phyloP scores from a whole-genome alignment of 106 monocot species.

The Dioscorea dumetorum region DNA sequence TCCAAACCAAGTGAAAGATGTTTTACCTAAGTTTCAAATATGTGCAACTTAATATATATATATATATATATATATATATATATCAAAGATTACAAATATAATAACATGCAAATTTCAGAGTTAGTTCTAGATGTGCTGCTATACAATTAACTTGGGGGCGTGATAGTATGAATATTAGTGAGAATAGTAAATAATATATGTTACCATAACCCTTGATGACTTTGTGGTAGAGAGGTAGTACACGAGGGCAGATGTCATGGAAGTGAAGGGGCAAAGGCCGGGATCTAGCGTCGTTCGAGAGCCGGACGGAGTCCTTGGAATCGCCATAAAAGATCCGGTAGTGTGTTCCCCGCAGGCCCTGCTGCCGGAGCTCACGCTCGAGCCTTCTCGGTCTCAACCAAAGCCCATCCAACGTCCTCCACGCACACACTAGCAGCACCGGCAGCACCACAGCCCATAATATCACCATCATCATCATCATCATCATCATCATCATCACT shows the following conservation, averaged over 20 bases:
- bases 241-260: conserved; percentile 32
- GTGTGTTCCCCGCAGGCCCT: conserved; percentile 25
- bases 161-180: too few relatives aligned
- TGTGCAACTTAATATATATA: too few relatives aligned
- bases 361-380: conserved; percentile 12
- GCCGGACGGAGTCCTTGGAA: neutral
- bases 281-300: neutral
- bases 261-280: neutral
- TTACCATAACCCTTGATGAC: neutral
- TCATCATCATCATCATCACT: too few relatives aligned
- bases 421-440: neutral
- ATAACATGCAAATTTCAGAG: too few relatives aligned
- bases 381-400: conserved; percentile 38
- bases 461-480: too few relatives aligned
- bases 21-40: neutral
- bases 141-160: too few relatives aligned
- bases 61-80: too few relatives aligned
- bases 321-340: neutral
- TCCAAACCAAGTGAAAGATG: conserved; percentile 15
- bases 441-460: too few relatives aligned
- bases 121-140: too few relatives aligned
- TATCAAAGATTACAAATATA: too few relatives aligned
- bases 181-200: neutral
- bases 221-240: neutral
- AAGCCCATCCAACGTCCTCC: conserved; percentile 7